Base-by-base conservation (phyloP, 805 yeast species). In the Kazachstania psychrophila region DNA sequence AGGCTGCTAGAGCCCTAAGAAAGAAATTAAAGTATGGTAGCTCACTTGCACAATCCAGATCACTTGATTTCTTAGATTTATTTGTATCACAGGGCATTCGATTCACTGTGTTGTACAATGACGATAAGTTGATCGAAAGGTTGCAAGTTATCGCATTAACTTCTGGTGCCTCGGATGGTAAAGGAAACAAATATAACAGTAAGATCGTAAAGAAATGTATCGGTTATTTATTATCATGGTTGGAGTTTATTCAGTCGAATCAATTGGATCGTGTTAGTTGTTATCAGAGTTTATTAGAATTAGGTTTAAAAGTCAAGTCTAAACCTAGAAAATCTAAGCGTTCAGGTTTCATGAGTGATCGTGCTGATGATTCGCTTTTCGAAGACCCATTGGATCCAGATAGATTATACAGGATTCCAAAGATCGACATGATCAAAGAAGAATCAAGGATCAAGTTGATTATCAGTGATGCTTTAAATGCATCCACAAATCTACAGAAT, bases 1-100 rank as follows among this genome's bases (percentile, higher is more conserved):
- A 92, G 56, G 89, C 94, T 2, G 96, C 96, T 0, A 68, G 97
- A 29, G 94, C 95, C 1, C 63, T 92, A 16, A 71, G 98, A 34
- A 92, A 92, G 66, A 77, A 78, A 51, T 63, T 92, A 53, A 92
- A 94, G 61, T 82, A 89, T 53, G 97, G 96, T n/a, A 52, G 68
- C 2, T 54, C 60, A 4, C 60, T 64, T 14, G 80, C 79, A 45
- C 94, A 84, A 55, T 48, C 71, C 36, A 72, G 83, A 31, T 82
- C 94, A 0, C 57, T 87, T 61, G 79, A 51, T 34, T 39, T 80
- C 10, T 58, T 78, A 27, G 83, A 81, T 47, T 61, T 73, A 14
- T 55, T 80, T 16, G 75, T 81, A 2, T 43, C 54, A 10, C 58
- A 56, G 37, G 51, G 52, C 16, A 24, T 56, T 13, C 44, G 38